These are phyloP conservation scores for Yamadazyma insecticola DNA, from an alignment of 805 yeast genomes.

Conservation along the genomic window DNA sequence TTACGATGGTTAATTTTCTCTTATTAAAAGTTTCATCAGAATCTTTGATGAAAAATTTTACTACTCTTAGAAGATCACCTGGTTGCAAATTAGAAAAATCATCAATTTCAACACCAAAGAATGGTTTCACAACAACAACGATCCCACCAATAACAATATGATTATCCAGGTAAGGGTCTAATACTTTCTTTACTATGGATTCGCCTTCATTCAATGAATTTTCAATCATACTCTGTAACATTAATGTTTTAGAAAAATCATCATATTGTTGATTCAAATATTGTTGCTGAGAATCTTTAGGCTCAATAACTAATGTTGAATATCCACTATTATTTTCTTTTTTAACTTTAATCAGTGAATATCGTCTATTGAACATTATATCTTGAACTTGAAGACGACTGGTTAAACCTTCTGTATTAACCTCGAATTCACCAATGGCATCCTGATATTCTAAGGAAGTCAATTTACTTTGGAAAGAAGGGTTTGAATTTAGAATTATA, in stretches of 20 bases:
- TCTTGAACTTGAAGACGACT: too few species aligned
- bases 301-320: too few species aligned
- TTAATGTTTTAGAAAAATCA: constrained; percentile 22
- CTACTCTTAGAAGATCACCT: constrained; percentile 28
- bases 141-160: constrained; percentile 24
- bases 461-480: too few species aligned
- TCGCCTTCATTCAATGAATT: constrained; percentile 11
- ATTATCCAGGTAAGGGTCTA: constrained; percentile 25
- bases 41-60: constrained; percentile 19
- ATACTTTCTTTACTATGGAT: constrained; percentile 15
- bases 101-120: constrained; percentile 12
- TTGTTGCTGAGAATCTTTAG: too few species aligned
- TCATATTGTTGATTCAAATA: constrained; percentile 20
- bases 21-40: background rate
- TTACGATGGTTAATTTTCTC: too few species aligned
- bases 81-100: constrained; percentile 21
- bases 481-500: too few species aligned
- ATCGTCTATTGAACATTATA: too few species aligned
- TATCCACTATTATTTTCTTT: too few species aligned
- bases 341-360: too few species aligned
- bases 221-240: constrained; percentile 20
- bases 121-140: constrained; percentile 29
- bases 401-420: too few species aligned
- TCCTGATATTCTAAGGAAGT: too few species aligned
- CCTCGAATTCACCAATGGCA: too few species aligned